Evolutionary conservation across 768 basidiomycete genomes (phyloP).

Genomic region (Lactifluus volemus): DNA sequence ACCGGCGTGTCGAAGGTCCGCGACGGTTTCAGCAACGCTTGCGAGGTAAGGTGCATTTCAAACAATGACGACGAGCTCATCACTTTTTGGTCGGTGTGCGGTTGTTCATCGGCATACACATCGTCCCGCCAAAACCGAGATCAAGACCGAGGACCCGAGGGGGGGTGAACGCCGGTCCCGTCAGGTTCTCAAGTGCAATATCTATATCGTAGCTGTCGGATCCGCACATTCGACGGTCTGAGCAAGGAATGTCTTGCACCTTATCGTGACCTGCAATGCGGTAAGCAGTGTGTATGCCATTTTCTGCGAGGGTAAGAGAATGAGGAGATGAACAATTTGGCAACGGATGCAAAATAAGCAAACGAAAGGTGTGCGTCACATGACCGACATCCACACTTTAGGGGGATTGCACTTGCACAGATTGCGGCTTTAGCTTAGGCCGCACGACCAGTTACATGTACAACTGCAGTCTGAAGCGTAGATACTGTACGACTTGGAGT

Average conservation of each 20-base stretch:
- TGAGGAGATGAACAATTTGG: no score
- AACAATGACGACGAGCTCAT: slow-evolving; percentile 35
- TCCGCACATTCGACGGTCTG: slow-evolving; percentile 26
- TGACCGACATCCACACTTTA: no score
- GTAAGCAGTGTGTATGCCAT: slow-evolving; percentile 54
- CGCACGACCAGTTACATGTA: no score
- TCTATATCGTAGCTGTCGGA: slow-evolving; percentile 86
- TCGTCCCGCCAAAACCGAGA: slow-evolving; percentile 88
- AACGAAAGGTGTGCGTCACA: no score
- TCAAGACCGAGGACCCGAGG: slow-evolving; percentile 75
- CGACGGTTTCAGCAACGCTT: background rate
- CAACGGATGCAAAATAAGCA: no score
- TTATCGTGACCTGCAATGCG: slow-evolving; percentile 96
- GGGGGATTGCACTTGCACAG: no score
- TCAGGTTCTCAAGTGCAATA: slow-evolving; percentile 81
- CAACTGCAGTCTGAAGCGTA: no score
- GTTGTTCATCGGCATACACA: slow-evolving; percentile 77
- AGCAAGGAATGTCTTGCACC: slow-evolving; percentile 38
- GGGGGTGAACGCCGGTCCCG: slow-evolving; percentile 86
- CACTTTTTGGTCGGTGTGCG: slow-evolving; percentile 76
- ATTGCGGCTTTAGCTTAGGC: no score
- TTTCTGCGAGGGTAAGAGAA: slow-evolving; percentile 41
- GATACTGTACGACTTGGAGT: background rate
- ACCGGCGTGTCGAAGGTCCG: slow-evolving; percentile 88
- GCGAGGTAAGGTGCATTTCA: background rate